Evolutionary conservation across 2,329 filamentous ascomycete species (phyloP).

Genomic region (Cladosporium oxysporum): DNA sequence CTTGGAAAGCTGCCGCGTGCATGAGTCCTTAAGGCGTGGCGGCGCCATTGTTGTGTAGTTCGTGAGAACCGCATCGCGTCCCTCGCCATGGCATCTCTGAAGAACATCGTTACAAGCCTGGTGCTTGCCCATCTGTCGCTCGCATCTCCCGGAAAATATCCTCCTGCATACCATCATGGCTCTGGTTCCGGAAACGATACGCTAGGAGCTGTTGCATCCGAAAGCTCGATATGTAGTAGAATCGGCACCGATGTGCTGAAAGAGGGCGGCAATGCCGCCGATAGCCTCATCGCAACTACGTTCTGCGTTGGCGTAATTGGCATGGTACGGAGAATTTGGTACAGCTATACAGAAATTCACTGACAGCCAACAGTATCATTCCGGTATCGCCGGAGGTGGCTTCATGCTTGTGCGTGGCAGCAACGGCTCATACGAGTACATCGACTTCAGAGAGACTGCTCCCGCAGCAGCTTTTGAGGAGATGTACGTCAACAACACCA

Average conservation of each 20-base stretch:
- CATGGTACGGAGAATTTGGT: conserved; percentile 34
- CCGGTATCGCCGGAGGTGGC: conserved; percentile 83
- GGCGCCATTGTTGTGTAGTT: background rate
- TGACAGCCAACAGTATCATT: conserved; percentile 30
- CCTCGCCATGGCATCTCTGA: background rate
- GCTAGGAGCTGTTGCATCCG: conserved; percentile 50
- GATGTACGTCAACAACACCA: conserved; percentile 76
- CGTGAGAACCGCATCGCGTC: background rate
- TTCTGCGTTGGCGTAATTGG: conserved; percentile 52
- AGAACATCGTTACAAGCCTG: background rate
- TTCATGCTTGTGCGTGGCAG: conserved; percentile 79
- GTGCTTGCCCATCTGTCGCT: conserved; percentile 4
- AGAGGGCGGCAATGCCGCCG: conserved; percentile 54
- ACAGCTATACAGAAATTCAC: background rate
- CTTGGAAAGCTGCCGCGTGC: background rate
- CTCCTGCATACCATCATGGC: conserved; percentile 4
- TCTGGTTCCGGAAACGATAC: conserved; percentile 29
- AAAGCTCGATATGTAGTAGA: conserved; percentile 47
- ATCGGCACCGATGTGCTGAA: conserved; percentile 51
- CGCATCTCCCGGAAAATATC: conserved; percentile 12
- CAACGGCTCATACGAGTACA: conserved; percentile 76
- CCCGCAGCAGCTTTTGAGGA: conserved; percentile 78
- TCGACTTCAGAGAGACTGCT: conserved; percentile 89
- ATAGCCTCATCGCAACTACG: conserved; percentile 50
- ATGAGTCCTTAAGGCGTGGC: background rate